Conservation (phyloP, 371 early-diverging fungal genomes). For the Syncephalastrum racemosum region DNA sequence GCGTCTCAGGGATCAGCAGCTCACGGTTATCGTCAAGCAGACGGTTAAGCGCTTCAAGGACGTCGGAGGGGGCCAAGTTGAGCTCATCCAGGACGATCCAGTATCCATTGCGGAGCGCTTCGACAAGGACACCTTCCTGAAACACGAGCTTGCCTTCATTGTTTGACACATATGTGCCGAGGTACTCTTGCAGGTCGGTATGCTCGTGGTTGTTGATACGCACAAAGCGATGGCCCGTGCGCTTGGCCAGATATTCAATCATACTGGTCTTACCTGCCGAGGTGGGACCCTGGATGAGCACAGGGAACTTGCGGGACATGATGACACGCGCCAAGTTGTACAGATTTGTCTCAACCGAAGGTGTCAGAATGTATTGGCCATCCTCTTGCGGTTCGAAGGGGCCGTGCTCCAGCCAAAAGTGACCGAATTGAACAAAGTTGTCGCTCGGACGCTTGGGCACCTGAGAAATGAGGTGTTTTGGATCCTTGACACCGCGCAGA, state of each 20-base stretch:
- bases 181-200: constrained; percentile 98
- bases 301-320: constrained; percentile 89
- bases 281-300: constrained; percentile 99
- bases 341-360: constrained; percentile 84
- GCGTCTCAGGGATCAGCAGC: constrained; percentile 96
- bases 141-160: constrained; percentile 87
- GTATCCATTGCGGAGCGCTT: constrained; percentile 95
- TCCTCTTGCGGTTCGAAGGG: constrained; percentile 51
- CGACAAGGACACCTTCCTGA: constrained; percentile 96
- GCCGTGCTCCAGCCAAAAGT: constrained; percentile 86
- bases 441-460: constrained; percentile 66
- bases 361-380: constrained; percentile 84
- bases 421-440: constrained; percentile 76
- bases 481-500: constrained; percentile 65
- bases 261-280: constrained; percentile 99
- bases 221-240: constrained; percentile 92
- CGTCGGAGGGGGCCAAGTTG: constrained; percentile 99
- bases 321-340: constrained; percentile 91
- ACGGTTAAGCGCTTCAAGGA: constrained; percentile 99
- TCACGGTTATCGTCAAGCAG: constrained; percentile 99
- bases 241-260: constrained; percentile 96
- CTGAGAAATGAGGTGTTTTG: constrained; percentile 58
- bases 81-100: constrained; percentile 99
- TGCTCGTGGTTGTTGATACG: constrained; percentile 99
- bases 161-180: constrained; percentile 91